These are phyloP conservation scores for Fagopyrum homotropicum DNA, from an alignment of 148 eudicot genomes.

Conservation along the genomic window DNA sequence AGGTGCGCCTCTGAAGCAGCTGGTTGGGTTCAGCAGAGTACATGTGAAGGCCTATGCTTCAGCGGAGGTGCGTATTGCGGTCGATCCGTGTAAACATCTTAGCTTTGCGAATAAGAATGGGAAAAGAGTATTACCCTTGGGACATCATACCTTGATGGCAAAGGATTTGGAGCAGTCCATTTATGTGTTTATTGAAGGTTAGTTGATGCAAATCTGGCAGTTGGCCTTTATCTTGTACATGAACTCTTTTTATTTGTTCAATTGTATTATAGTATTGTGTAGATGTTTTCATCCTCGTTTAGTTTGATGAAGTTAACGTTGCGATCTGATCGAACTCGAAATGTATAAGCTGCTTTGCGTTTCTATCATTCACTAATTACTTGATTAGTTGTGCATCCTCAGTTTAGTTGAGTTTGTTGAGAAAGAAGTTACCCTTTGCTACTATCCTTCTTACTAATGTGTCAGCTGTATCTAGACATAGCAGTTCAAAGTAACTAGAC, in stretches of 20 bases:
- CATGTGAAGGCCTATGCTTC: slow-evolving; percentile 29
- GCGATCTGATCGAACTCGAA: too few relatives aligned
- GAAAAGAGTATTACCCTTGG: slow-evolving; percentile 53
- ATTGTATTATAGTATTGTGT: not conserved
- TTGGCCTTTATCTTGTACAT: not conserved
- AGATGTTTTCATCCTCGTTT: too few relatives aligned
- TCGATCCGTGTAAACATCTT: slow-evolving; percentile 77
- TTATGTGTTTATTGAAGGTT: not conserved
- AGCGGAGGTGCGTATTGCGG: slow-evolving; percentile 29
- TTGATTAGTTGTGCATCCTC: too few relatives aligned
- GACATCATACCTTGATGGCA: slow-evolving; percentile 50
- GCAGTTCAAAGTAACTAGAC: too few relatives aligned
- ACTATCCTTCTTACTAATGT: too few relatives aligned
- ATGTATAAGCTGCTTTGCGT: too few relatives aligned
- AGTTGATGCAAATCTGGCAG: not conserved
- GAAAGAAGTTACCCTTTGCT: too few relatives aligned
- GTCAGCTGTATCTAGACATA: too few relatives aligned
- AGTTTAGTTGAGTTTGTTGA: too few relatives aligned
- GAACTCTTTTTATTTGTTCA: not conserved
- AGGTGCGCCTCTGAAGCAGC: slow-evolving; percentile 64
- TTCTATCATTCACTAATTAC: too few relatives aligned
- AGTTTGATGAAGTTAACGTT: too few relatives aligned
- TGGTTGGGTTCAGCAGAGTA: slow-evolving; percentile 72
- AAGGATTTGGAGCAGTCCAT: slow-evolving; percentile 44
- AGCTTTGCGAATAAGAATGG: slow-evolving; percentile 73